A percentile compares a stretch with the other conserved stretches of the same genome.
Evolutionary conservation across 2,329 filamentous ascomycete genomes (phyloP).

Genomic region (Parastagonospora nodorum): DNA sequence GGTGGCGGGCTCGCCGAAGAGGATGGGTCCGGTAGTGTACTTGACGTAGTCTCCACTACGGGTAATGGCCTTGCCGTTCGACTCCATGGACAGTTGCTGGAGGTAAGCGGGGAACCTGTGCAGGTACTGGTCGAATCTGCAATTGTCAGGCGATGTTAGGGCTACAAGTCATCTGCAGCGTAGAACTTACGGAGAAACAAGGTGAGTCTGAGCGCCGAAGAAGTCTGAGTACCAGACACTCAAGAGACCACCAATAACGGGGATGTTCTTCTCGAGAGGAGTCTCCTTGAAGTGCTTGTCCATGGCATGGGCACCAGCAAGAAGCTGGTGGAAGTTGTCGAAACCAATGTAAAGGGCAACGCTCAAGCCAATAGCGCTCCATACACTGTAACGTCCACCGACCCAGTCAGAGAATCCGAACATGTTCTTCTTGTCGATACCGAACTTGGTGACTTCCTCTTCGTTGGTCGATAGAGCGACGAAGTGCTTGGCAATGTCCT

Average conservation of each 20-base stretch:
- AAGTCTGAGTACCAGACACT: slow-evolving; percentile 99
- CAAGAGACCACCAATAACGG: slow-evolving; percentile 85
- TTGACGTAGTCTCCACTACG: slow-evolving; percentile 86
- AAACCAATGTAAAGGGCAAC: slow-evolving; percentile 94
- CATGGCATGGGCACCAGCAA: slow-evolving; percentile 94
- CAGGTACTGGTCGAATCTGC: slow-evolving; percentile 95
- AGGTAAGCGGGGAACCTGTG: slow-evolving; percentile 99
- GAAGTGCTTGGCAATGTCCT: slow-evolving; percentile 94
- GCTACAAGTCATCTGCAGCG: not conserved
- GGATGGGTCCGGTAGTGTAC: slow-evolving; percentile 93
- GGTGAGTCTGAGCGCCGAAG: slow-evolving; percentile 96
- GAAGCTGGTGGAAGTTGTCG: slow-evolving; percentile 97
- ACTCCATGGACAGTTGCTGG: slow-evolving; percentile 99
- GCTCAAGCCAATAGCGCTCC: slow-evolving; percentile 96
- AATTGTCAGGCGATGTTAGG: slow-evolving; percentile 8
- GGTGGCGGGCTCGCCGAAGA: slow-evolving; percentile 98
- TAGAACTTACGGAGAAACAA: slow-evolving; percentile 84
- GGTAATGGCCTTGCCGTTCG: slow-evolving; percentile 96
- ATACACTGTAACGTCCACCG: slow-evolving; percentile 96
- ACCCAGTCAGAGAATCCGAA: slow-evolving; percentile 99
- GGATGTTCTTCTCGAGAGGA: slow-evolving; percentile 93
- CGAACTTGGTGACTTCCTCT: slow-evolving; percentile 94
- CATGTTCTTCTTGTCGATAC: slow-evolving; percentile 99
- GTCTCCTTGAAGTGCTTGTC: slow-evolving; percentile 96
- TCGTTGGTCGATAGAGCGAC: slow-evolving; percentile 97